Evolutionary conservation across 2,329 filamentous ascomycete genomes (phyloP), one percentile per base, ranked within the genome.

Genomic region (Ophiostoma piceae): DNA sequence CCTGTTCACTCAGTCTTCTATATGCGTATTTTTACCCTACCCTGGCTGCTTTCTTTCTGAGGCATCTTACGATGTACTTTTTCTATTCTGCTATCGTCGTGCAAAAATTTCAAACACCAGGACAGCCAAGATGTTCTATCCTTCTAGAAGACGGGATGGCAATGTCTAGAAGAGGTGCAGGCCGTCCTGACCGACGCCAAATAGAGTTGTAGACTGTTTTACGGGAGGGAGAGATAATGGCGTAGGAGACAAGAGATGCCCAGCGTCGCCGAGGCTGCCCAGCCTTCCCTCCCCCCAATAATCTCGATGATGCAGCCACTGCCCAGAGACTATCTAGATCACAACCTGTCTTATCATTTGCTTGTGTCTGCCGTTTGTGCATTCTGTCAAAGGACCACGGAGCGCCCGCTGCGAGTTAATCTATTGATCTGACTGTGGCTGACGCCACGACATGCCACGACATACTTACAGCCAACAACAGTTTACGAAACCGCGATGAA

Each of bases 161-260:
- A 57, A 11, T 57, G 51, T 14, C 51, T 37, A n/a, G 3, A 9
- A 57, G 11, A 26, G 8, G 51, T 4, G 4, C 9, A 3, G 12
- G 3, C 51, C 22, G 22, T 57, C 51, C 16, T 57, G 22, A 57
- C 51, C 51, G 51, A 57, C 8, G 51, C 43, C 43, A 47, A 47
- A 47, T 8, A 19, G 43, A 47, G 16, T 47, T 7, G 7, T 47
- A n/a, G 43, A n/a, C 43, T 47, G 16, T 8, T 47, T 14, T 14
- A n/a, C 16, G 16, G 6, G 16, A 47, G 43, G 29, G 22, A 41
- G n/a, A 57, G 51, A 57, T 57, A 57, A 26, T 26, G 51, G 22
- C 51, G 51, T 57, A 57, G 51, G 51, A 57, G 26, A 32, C 60
- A 64, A 26, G 29, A 64, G 60, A 32, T 64, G 60, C 60, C 32